phyloP scores from a whole-genome alignment of 208 protist genomes.

The Acanthamoeba divionensis region DNA sequence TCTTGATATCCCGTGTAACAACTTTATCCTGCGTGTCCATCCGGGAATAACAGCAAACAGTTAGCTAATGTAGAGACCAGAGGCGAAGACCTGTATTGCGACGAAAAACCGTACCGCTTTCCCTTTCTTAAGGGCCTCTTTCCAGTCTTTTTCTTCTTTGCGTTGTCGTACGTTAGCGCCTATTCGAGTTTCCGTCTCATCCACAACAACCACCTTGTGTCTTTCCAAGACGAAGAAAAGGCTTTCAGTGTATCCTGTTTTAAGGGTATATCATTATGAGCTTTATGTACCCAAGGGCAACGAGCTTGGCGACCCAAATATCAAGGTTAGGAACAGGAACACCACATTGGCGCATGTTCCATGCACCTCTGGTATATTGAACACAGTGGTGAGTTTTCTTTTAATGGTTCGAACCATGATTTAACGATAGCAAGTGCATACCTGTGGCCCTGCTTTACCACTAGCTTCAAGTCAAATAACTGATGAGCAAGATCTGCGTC shows the following conservation, averaged over 20 bases:
- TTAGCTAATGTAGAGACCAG: neutral
- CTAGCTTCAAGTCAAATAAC: slow-evolving; percentile 66
- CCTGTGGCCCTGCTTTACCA: slow-evolving; percentile 6
- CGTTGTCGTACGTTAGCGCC: slow-evolving; percentile 21
- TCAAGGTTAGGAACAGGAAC: slow-evolving; percentile 63
- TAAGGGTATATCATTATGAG: neutral
- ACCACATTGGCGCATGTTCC: slow-evolving; percentile 77
- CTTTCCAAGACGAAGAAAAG: neutral
- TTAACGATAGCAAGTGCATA: neutral
- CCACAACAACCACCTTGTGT: slow-evolving; percentile 71
- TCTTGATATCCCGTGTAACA: neutral
- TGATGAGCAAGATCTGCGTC: slow-evolving; percentile 72
- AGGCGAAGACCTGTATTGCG: neutral
- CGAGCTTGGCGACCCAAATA: slow-evolving; percentile 66
- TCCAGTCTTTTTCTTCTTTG: neutral
- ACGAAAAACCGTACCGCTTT: neutral
- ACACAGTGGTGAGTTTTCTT: neutral
- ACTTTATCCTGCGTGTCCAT: neutral
- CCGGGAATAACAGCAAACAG: neutral
- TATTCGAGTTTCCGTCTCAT: slow-evolving; percentile 68
- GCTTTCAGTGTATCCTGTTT: neutral
- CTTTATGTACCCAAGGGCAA: slow-evolving; percentile 51
- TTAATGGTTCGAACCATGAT: neutral
- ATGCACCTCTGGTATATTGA: slow-evolving; percentile 14
- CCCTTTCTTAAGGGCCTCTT: neutral